Percentiles rank a stretch among this genome's conserved stretches.
Conservation (phyloP, 148 eudicot genomes). For the Nepenthes gracilis region DNA sequence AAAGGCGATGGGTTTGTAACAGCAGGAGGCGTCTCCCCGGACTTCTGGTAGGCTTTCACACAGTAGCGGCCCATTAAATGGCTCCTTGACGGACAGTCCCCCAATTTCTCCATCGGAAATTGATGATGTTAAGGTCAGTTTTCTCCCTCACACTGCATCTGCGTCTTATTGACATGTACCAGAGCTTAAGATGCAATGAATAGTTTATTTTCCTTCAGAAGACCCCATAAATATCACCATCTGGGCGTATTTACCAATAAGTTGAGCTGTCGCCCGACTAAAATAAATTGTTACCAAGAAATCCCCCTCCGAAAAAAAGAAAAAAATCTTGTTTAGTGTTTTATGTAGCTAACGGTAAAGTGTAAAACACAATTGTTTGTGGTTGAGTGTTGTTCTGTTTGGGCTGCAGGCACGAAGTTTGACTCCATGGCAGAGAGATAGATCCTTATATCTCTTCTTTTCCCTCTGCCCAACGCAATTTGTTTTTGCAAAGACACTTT, state of each 20-base stretch:
- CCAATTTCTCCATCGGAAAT: constrained; percentile 86
- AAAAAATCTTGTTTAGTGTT: no score
- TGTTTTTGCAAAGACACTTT: no score
- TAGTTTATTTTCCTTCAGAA: no score
- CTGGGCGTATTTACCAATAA: no score
- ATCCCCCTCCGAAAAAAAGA: not conserved
- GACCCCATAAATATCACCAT: no score
- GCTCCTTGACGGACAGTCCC: constrained; percentile 90
- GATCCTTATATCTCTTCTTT: not conserved
- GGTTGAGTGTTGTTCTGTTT: not conserved
- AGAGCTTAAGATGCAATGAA: no score
- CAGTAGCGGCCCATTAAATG: constrained; percentile 87
- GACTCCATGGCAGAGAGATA: not conserved
- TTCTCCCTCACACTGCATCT: constrained; percentile 2
- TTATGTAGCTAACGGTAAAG: no score
- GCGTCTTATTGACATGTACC: no score
- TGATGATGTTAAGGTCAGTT: constrained; percentile 68
- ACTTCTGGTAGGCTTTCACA: constrained; percentile 89
- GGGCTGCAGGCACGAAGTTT: not conserved
- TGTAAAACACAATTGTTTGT: not conserved
- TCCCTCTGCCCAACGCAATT: not conserved
- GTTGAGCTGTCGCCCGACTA: no score
- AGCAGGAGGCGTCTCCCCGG: constrained; percentile 96
- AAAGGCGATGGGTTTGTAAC: constrained; percentile 1
- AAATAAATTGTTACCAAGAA: not conserved